Percentiles rank a stretch among this genome's conserved stretches.
phyloP scores from a whole-genome alignment of 2,329 filamentous ascomycete species.

The Colletotrichum tamarilloi region DNA sequence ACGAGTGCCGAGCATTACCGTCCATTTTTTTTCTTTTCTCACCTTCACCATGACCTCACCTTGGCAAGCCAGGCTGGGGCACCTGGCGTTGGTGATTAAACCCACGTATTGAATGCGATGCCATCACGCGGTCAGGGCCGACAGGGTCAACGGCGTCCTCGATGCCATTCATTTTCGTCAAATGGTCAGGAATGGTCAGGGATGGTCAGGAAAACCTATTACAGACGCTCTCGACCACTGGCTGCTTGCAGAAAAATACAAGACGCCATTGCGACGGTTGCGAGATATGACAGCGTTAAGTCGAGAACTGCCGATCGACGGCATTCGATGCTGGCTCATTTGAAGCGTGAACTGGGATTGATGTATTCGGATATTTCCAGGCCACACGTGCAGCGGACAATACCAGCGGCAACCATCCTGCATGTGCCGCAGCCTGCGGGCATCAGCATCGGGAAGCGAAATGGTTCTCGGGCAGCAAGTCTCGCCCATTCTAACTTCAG shows the following conservation, averaged over 20 bases:
- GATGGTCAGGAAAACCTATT: too few species aligned
- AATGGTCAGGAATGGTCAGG: not conserved
- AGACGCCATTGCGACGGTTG: not conserved
- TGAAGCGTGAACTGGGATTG: slow-evolving; percentile 11
- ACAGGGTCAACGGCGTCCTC: not conserved
- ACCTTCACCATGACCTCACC: not conserved
- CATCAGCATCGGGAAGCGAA: not conserved
- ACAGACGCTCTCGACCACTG: not conserved
- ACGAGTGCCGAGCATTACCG: not conserved
- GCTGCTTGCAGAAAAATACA: not conserved
- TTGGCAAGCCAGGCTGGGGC: not conserved
- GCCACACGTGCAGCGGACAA: slow-evolving; percentile 19
- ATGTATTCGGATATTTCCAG: slow-evolving; percentile 24
- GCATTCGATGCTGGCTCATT: not conserved
- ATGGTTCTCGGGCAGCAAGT: not conserved
- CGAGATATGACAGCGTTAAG: not conserved
- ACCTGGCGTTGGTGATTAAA: not conserved
- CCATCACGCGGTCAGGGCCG: not conserved
- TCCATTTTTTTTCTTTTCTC: not conserved
- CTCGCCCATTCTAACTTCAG: not conserved
- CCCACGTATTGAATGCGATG: not conserved
- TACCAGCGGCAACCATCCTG: not conserved
- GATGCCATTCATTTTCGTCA: not conserved
- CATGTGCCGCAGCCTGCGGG: slow-evolving; percentile 4
- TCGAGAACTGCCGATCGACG: slow-evolving; percentile 9